These are phyloP conservation scores for Alternaria triticina DNA, from an alignment of 2,329 filamentous ascomycete genomes.

Conservation along the genomic window DNA sequence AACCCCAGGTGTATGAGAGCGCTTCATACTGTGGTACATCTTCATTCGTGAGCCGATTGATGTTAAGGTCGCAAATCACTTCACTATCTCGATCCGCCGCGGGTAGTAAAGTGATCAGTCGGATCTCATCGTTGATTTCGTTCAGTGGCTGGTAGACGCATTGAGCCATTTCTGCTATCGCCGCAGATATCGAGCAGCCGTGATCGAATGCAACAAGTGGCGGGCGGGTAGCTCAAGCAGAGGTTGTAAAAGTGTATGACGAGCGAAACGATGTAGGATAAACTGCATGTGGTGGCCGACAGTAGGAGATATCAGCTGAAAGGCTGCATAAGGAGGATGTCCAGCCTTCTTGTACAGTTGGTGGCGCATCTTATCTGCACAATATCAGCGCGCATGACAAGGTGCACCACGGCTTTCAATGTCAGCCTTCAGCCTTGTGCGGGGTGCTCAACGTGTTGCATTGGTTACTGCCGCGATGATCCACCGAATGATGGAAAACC, in stretches of 20 bases:
- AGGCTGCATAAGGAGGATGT: not conserved
- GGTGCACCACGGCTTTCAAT: not conserved
- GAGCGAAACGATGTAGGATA: not conserved
- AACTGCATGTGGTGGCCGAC: not conserved
- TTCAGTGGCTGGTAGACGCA: not conserved
- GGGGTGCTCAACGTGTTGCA: not conserved
- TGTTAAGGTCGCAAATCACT: slow-evolving; percentile 1
- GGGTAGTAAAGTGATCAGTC: not conserved
- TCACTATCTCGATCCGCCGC: not conserved
- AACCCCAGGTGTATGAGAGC: not conserved
- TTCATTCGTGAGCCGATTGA: not conserved
- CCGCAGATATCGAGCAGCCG: not conserved
- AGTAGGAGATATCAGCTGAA: not conserved
- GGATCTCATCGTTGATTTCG: not conserved
- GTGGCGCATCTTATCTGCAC: not conserved
- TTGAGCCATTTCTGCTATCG: not conserved
- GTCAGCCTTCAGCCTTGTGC: not conserved
- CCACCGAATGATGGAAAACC: not conserved
- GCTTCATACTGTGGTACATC: not conserved
- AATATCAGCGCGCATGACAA: not conserved
- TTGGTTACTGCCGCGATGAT: not conserved
- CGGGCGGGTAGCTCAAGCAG: not conserved
- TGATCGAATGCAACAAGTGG: not conserved
- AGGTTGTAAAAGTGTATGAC: not conserved
- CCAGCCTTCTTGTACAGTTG: not conserved